These are phyloP conservation scores for Acorus gramineus DNA, from an alignment of 106 monocot species.

Conservation along the genomic window DNA sequence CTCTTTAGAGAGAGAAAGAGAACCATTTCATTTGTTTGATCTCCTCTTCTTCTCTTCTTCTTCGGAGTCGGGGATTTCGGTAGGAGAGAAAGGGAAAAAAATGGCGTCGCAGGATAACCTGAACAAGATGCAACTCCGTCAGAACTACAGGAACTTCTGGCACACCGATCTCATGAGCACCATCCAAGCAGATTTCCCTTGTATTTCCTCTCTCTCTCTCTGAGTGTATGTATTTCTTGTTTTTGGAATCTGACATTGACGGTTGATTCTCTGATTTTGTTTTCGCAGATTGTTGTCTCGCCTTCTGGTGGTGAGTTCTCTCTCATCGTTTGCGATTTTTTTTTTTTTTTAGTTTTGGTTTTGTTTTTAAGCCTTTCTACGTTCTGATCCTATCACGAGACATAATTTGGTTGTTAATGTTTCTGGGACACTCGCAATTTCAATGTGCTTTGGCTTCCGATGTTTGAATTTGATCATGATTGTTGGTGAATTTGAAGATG, in stretches of 20 bases:
- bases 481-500: too few species aligned
- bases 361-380: not conserved
- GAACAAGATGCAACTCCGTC: conserved; percentile 34
- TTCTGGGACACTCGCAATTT: too few species aligned
- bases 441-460: too few species aligned
- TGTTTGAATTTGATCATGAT: too few species aligned
- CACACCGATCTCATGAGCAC: conserved; percentile 22
- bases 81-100: not conserved
- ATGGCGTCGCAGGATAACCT: conserved; percentile 22
- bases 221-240: not conserved
- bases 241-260: not conserved
- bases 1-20: too few species aligned
- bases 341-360: not conserved
- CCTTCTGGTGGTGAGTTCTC: conserved; percentile 26
- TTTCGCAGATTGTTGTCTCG: conserved; percentile 14
- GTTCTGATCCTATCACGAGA: not conserved
- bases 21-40: too few species aligned
- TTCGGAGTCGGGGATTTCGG: too few species aligned
- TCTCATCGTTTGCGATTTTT: not conserved
- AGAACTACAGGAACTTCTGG: conserved; percentile 28
- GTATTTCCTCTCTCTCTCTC: conserved; percentile 4
- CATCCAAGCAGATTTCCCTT: conserved; percentile 10
- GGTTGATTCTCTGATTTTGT: not conserved
- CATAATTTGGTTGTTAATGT: too few species aligned
- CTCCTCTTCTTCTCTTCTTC: too few species aligned